phyloP scores from a whole-genome alignment of 768 basidiomycete species.

The Trametes cinnabarina region DNA sequence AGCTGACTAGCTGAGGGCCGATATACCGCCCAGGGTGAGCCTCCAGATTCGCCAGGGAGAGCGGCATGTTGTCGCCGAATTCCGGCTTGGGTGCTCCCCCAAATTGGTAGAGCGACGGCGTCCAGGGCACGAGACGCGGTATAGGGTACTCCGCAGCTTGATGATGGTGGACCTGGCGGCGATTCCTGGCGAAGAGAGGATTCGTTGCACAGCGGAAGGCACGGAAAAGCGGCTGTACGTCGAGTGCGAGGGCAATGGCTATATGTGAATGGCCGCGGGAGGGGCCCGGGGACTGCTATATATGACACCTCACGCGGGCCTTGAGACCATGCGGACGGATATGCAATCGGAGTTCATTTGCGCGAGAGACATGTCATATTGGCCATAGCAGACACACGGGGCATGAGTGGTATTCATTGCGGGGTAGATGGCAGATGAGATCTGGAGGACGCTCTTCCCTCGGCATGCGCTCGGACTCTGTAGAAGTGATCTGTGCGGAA shows the following conservation, averaged over 20 bases:
- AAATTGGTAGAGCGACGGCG: no score
- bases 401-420: conserved; percentile 1
- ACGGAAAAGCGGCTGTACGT: conserved; percentile 2
- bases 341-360: neutral
- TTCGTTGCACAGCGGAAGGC: conserved; percentile 3
- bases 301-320: neutral
- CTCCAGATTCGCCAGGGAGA: conserved; percentile 15
- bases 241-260: neutral
- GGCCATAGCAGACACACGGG: neutral
- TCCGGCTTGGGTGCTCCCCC: no score
- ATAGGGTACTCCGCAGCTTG: neutral
- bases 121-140: neutral
- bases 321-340: neutral
- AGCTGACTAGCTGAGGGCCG: conserved; percentile 20
- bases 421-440: neutral
- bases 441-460: neutral
- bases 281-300: conserved; percentile 8
- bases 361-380: neutral
- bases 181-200: neutral
- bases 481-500: conserved; percentile 1
- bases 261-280: conserved; percentile 14
- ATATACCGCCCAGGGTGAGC: conserved; percentile 24
- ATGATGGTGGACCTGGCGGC: no score
- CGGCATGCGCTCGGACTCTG: conserved; percentile 6
- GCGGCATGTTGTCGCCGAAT: conserved; percentile 16